Evolutionary conservation across 345 rosid species (phyloP), one percentile per base, ranked within the genome.

Genomic region (Excoecaria agallocha): DNA sequence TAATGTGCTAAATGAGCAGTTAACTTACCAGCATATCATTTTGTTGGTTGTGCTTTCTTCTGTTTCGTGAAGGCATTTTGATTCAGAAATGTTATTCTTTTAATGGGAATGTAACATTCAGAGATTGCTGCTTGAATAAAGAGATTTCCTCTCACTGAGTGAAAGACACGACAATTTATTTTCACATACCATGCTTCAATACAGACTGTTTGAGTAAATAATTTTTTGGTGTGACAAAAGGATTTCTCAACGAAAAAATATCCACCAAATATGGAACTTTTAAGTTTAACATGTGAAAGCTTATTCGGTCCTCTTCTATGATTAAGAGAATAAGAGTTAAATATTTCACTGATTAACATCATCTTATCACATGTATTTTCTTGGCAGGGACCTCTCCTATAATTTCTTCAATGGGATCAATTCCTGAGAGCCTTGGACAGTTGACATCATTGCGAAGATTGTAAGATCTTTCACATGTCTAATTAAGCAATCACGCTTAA

Each of bases 341-440:
- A 3, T 20, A 57, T 8, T 49, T 13, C 69, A 48, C 20, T 12
- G 48, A 54, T 62, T n/a, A n/a, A 41, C 12, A 46, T 54, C 51
- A 13, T 20, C 74, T 75, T 45, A 58, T 57, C 16, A 16, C 50
- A 39, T 63, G 5, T 63, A 8, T 6, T 49, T 68, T 43, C n/a
- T 6, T 70, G 56, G 73, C 87, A 96, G 99, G 84, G 99, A 96
- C 76, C 90, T 96, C 58, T 93, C 99, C n/a, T 90, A 86, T 83
- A 96, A 96, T 80, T 82, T 78, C 68, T 87, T 96, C 73, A 87
- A 86, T 75, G 99, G 99, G 93, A 76, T 86, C 98, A 38, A 91
- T 96, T 80, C 97, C 99, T 68, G 95, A 88, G 81, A 85, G 90
- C 84, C 85, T 93, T 68, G 99, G 98, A 62, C 89, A 89, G 78